These are phyloP conservation scores for Antitrichia curtipendula DNA, from an alignment of 225 moss, liverwort and hornwort species.

Conservation along the genomic window DNA sequence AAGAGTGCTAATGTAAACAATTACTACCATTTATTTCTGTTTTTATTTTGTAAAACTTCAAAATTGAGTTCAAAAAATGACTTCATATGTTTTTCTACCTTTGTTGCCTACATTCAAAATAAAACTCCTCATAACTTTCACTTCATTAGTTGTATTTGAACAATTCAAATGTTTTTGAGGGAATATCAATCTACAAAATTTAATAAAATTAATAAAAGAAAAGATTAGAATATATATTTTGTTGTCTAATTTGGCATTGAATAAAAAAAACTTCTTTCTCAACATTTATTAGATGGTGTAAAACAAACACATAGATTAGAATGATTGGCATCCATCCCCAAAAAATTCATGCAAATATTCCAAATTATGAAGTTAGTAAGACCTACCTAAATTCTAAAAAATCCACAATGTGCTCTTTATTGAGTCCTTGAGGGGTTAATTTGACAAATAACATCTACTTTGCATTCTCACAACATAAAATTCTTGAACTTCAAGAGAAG, in stretches of 20 bases:
- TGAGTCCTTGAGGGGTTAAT: background rate
- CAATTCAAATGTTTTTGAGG: background rate
- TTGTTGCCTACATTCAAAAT: background rate
- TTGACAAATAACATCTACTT: too few species aligned
- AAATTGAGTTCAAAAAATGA: background rate
- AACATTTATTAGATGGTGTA: too few species aligned
- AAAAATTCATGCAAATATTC: too few species aligned
- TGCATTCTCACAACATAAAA: too few species aligned
- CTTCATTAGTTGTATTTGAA: background rate
- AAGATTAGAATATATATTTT: background rate
- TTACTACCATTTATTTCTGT: fast-evolving
- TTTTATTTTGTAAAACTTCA: background rate
- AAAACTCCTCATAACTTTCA: background rate
- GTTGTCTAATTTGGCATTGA: too few species aligned
- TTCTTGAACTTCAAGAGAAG: too few species aligned
- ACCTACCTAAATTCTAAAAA: too few species aligned
- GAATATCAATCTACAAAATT: background rate
- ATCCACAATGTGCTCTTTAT: fast-evolving
- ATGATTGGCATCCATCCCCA: too few species aligned
- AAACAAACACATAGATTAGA: too few species aligned
- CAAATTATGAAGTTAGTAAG: too few species aligned
- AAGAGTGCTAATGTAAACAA: background rate
- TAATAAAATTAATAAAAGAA: background rate
- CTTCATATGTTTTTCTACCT: background rate
- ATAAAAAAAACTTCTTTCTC: too few species aligned